These are phyloP conservation scores for Neurospora sp. DNA, from an alignment of 495 filamentous ascomycete species.

Conservation along the genomic window DNA sequence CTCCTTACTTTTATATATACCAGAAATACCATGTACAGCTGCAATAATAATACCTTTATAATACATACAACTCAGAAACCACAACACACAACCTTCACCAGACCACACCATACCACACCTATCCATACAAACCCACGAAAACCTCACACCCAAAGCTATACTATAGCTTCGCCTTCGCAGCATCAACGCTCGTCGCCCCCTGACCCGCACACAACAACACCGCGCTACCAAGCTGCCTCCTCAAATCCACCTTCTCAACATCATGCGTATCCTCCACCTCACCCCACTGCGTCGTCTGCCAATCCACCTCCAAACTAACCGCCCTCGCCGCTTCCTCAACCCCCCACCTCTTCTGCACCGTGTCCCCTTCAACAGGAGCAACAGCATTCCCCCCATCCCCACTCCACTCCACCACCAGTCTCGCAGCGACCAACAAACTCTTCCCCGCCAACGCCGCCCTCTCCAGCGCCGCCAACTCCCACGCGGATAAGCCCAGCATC, in stretches of 20 bases:
- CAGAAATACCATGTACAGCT: background rate
- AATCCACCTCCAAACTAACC: conserved; percentile 73
- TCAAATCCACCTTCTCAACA: conserved; percentile 86
- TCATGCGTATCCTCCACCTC: conserved; percentile 98
- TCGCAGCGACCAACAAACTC: conserved; percentile 65
- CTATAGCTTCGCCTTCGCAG: background rate
- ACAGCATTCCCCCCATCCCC: conserved; percentile 37
- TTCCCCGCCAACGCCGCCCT: conserved; percentile 74
- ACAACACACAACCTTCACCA: background rate
- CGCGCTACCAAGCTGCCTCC: conserved; percentile 79
- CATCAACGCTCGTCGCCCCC: conserved; percentile 6
- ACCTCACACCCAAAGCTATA: background rate
- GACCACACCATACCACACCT: background rate
- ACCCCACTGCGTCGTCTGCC: conserved; percentile 87
- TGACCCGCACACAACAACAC: conserved; percentile 63
- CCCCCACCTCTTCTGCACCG: conserved; percentile 33
- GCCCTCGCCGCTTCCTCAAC: conserved; percentile 66
- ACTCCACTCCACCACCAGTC: conserved; percentile 84
- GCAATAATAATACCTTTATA: background rate
- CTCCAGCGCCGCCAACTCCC: conserved; percentile 82
- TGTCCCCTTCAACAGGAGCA: no score
- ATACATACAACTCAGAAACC: background rate
- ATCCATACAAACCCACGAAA: background rate
- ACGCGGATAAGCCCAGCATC: conserved; percentile 58
- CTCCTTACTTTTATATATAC: background rate